phyloP scores from a whole-genome alignment of 345 rosid species.

The Eucalyptus albens region DNA sequence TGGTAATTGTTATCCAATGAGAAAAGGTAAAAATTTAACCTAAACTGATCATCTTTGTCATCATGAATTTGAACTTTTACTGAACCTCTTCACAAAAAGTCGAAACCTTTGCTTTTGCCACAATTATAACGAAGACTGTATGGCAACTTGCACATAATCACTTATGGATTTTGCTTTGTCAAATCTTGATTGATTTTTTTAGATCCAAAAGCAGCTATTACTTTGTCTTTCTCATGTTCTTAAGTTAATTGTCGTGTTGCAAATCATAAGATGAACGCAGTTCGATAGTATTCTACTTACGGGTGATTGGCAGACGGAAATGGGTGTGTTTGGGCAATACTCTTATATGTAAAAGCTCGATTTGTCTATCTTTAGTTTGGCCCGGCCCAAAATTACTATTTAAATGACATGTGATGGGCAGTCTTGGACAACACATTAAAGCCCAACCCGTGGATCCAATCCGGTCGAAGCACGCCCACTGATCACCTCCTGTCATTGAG shows the following conservation, averaged over 20 bases:
- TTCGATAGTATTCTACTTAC: background rate
- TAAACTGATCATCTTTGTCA: background rate
- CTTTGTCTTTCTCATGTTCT: background rate
- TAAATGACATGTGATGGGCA: background rate
- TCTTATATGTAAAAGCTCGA: background rate
- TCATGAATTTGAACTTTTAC: background rate
- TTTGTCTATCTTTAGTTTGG: background rate
- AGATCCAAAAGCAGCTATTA: accelerated
- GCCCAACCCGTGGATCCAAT: background rate
- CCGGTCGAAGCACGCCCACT: background rate
- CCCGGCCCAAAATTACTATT: background rate
- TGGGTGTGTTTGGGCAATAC: background rate
- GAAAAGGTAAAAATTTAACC: accelerated
- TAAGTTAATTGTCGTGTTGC: background rate
- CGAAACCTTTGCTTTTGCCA: accelerated
- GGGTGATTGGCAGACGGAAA: accelerated
- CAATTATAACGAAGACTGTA: accelerated
- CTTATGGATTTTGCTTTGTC: background rate
- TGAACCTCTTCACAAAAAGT: background rate
- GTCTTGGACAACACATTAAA: background rate
- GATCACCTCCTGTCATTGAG: background rate
- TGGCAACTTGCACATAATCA: accelerated
- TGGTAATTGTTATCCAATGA: accelerated
- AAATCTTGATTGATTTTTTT: background rate
- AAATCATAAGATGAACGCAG: background rate